phyloP scores from a whole-genome alignment of 345 rosid species.

The Nephelium lappaceum region DNA sequence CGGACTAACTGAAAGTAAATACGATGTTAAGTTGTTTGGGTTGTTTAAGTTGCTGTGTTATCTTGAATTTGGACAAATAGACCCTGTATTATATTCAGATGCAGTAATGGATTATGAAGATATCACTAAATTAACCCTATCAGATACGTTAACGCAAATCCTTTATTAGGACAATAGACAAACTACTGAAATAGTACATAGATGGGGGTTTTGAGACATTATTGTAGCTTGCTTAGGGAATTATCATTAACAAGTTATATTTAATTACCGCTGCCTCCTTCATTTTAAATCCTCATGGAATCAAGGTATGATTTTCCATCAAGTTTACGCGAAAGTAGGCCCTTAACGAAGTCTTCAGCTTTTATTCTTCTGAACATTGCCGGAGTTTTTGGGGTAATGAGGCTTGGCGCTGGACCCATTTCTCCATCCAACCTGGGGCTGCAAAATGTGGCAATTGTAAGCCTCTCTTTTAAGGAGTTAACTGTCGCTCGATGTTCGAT shows the following conservation, averaged over 20 bases:
- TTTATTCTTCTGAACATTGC: conserved; percentile 24
- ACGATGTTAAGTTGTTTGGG: too few relatives aligned
- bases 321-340: conserved; percentile 28
- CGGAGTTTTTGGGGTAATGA: conserved; percentile 20
- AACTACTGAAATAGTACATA: too few relatives aligned
- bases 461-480: conserved; percentile 37
- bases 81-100: too few relatives aligned
- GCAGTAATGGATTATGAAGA: too few relatives aligned
- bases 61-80: too few relatives aligned
- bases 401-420: conserved; percentile 31
- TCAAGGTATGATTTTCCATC: conserved; percentile 32
- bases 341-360: conserved; percentile 21
- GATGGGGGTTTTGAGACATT: too few relatives aligned
- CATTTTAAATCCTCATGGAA: conserved; percentile 21
- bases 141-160: too few relatives aligned
- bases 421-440: conserved; percentile 27
- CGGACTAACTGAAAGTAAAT: too few relatives aligned
- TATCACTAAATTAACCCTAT: too few relatives aligned
- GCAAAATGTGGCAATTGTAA: conserved; percentile 39
- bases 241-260: not conserved
- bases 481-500: conserved; percentile 42
- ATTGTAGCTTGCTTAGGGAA: too few relatives aligned
- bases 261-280: not conserved
- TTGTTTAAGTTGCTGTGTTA: too few relatives aligned
- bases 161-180: too few relatives aligned